A percentile compares a stretch with the other conserved stretches of the same genome.
phyloP scores from a whole-genome alignment of 352 stramenopile genomes.

The Elongisporangium undulatum region DNA sequence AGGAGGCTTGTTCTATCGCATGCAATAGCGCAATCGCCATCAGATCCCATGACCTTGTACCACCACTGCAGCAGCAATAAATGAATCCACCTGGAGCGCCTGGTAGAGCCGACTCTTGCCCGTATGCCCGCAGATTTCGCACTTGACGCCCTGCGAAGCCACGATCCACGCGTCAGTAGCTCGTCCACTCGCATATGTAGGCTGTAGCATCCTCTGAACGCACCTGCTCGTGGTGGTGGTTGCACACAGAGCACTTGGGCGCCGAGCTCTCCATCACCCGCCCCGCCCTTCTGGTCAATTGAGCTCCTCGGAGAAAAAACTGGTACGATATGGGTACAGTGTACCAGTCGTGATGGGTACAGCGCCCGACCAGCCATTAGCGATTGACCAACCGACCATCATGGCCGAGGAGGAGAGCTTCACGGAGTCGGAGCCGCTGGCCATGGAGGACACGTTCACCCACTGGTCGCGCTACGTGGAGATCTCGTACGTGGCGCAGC shows the following conservation, averaged over 20 bases:
- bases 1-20: constrained; percentile 22
- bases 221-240: constrained; percentile 42
- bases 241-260: constrained; percentile 41
- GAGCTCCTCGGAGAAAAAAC: not conserved
- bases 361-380: not conserved
- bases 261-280: constrained; percentile 1
- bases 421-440: constrained; percentile 48
- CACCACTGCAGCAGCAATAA: not conserved
- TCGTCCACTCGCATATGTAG: not conserved
- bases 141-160: constrained; percentile 41
- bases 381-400: not conserved
- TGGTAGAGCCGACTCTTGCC: constrained; percentile 66
- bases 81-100: constrained; percentile 35
- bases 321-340: not conserved
- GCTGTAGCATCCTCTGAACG: not conserved
- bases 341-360: not conserved
- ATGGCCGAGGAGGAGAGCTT: constrained; percentile 63
- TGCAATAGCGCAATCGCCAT: not conserved
- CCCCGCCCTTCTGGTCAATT: not conserved
- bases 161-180: not conserved
- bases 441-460: constrained; percentile 74
- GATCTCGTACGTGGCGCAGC: constrained; percentile 24
- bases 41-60: not conserved
- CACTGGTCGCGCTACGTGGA: constrained; percentile 77
- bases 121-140: constrained; percentile 54